Percentiles rank a stretch among this genome's conserved stretches.
Evolutionary conservation across 73 alveolate species (phyloP).

Genomic region (Breviolum minutum): DNA sequence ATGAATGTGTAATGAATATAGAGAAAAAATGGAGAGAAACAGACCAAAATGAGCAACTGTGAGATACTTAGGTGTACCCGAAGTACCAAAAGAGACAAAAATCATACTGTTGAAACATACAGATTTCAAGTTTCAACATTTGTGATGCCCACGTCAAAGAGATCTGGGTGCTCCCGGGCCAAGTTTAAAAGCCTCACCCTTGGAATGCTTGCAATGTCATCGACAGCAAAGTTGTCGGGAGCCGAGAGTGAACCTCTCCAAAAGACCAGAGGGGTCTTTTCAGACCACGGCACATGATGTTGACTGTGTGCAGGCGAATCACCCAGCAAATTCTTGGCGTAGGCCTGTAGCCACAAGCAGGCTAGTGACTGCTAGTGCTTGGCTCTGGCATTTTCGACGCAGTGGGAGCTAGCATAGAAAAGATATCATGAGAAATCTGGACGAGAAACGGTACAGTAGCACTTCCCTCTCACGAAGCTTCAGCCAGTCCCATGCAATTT

Average conservation of each 20-base stretch:
- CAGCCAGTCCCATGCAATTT: not conserved
- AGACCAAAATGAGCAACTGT: too few species aligned
- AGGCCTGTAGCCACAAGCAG: constrained; percentile 8
- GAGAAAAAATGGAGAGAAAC: too few species aligned
- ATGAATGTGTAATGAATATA: too few species aligned
- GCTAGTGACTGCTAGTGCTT: too few species aligned
- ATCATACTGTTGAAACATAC: too few species aligned
- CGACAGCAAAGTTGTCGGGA: constrained; percentile 50
- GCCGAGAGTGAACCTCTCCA: constrained; percentile 57
- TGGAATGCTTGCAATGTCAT: constrained; percentile 52
- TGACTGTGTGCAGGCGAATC: constrained; percentile 10
- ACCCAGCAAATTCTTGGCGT: constrained; percentile 57
- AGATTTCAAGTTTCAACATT: constrained; percentile 15
- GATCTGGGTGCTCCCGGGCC: constrained; percentile 64
- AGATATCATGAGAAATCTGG: too few species aligned
- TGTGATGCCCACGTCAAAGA: constrained; percentile 83
- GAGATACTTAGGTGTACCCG: too few species aligned
- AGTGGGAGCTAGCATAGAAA: too few species aligned
- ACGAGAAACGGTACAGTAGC: too few species aligned
- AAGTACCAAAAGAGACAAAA: too few species aligned
- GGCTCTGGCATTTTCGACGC: too few species aligned
- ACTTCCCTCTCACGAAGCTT: not conserved
- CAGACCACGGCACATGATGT: constrained; percentile 54
- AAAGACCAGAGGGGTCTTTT: constrained; percentile 37
- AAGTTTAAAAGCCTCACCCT: constrained; percentile 64